phyloP scores from a whole-genome alignment of 352 stramenopile genomes.

The Globisporangium spiculum region DNA sequence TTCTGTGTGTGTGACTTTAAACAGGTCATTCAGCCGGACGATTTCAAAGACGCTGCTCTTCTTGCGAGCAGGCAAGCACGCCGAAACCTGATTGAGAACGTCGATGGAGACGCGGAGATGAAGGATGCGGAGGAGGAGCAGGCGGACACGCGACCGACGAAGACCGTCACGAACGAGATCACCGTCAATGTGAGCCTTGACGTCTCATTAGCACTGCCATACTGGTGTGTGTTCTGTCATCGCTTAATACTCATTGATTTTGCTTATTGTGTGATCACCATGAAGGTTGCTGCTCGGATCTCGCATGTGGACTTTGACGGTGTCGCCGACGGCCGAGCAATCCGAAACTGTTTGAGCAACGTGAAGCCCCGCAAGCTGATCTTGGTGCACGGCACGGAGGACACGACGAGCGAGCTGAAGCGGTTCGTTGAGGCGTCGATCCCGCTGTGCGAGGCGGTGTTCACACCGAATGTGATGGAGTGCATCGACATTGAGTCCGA shows the following conservation, averaged over 20 bases:
- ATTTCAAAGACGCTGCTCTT: conserved; percentile 78
- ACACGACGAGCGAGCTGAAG: conserved; percentile 79
- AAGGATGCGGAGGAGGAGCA: conserved; percentile 58
- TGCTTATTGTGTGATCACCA: not conserved
- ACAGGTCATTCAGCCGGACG: conserved; percentile 73
- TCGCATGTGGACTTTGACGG: conserved; percentile 85
- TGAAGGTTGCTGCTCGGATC: conserved; percentile 70
- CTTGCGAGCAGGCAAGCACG: conserved; percentile 57
- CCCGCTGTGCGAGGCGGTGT: conserved; percentile 81
- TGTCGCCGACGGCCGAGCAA: conserved; percentile 77
- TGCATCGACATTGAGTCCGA: conserved; percentile 90
- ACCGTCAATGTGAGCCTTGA: conserved; percentile 44
- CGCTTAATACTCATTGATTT: not conserved
- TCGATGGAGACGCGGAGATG: conserved; percentile 69
- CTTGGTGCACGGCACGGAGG: conserved; percentile 79
- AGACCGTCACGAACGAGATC: conserved; percentile 72
- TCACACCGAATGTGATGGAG: conserved; percentile 84
- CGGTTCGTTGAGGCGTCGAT: conserved; percentile 82
- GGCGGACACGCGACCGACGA: conserved; percentile 71
- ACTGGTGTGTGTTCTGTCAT: not conserved
- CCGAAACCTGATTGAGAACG: conserved; percentile 60
- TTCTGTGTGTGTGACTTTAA: not conserved
- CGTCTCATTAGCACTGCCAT: too few relatives aligned
- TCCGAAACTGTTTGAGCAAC: conserved; percentile 86
- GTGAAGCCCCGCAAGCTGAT: conserved; percentile 89